Conservation (phyloP, 192 early-diverging fungal species). For the Coemansia reversa region DNA sequence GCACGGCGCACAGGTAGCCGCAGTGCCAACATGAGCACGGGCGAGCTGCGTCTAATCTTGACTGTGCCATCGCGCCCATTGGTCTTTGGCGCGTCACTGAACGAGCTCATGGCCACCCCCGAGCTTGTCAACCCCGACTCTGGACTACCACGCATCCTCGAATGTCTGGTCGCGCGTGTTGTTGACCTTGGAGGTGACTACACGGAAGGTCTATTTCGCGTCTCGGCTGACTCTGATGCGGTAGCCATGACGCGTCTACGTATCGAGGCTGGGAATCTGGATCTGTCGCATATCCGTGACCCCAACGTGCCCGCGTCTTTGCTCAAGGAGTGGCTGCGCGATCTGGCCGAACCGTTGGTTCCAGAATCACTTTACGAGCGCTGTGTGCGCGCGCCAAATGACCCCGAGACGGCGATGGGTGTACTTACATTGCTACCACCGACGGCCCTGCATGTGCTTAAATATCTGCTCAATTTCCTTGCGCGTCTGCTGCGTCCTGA, state of each 20-base stretch:
- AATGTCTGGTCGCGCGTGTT: slow-evolving; percentile 75
- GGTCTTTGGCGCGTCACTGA: slow-evolving; percentile 88
- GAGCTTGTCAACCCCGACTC: slow-evolving; percentile 37
- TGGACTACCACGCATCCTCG: slow-evolving; percentile 76
- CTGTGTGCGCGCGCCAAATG: slow-evolving; percentile 69
- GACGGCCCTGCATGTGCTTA: slow-evolving; percentile 56
- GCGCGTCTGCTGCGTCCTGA: slow-evolving; percentile 72
- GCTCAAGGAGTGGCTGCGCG: slow-evolving; percentile 91
- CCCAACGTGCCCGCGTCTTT: slow-evolving; percentile 91
- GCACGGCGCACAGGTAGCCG: slow-evolving; percentile 78
- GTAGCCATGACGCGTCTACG: slow-evolving; percentile 74
- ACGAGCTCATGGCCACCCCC: slow-evolving; percentile 70
- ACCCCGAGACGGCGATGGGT: slow-evolving; percentile 53
- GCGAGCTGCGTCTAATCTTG: slow-evolving; percentile 63
- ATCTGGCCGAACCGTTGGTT: slow-evolving; percentile 89
- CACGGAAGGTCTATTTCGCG: slow-evolving; percentile 94
- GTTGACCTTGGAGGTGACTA: slow-evolving; percentile 69
- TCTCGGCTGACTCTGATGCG: slow-evolving; percentile 87
- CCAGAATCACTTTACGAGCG: slow-evolving; percentile 72
- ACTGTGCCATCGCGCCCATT: slow-evolving; percentile 81
- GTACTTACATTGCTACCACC: slow-evolving; percentile 47
- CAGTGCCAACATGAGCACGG: slow-evolving; percentile 65
- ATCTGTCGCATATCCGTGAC: slow-evolving; percentile 71
- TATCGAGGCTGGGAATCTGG: slow-evolving; percentile 81
- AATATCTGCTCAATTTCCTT: slow-evolving; percentile 82